These are phyloP conservation scores for Hypoxylon sp. DNA, from an alignment of 2,329 filamentous ascomycete genomes.

Conservation along the genomic window DNA sequence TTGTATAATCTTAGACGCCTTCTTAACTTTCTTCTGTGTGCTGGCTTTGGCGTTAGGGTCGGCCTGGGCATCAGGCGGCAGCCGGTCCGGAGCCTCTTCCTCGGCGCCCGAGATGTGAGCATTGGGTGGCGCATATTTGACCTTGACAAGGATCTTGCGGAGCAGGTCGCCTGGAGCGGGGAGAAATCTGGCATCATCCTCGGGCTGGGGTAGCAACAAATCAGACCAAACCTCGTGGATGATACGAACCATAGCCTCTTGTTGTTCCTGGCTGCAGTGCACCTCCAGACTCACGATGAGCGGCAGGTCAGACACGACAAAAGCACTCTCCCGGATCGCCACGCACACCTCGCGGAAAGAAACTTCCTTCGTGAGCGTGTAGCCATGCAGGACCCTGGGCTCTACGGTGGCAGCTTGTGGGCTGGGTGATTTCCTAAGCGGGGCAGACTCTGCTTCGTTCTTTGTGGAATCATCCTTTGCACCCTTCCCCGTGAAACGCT, in stretches of 20 bases:
- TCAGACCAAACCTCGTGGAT: conserved; percentile 86
- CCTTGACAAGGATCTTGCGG: conserved; percentile 84
- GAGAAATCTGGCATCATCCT: conserved; percentile 58
- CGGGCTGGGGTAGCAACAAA: conserved; percentile 68
- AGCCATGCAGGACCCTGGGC: conserved; percentile 84
- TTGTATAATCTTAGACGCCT: conserved; percentile 73
- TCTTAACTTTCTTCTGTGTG: conserved; percentile 52
- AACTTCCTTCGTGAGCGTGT: conserved; percentile 89
- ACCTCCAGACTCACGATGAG: conserved; percentile 96
- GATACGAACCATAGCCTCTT: conserved; percentile 89
- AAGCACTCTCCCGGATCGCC: conserved; percentile 81
- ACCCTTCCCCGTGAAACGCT: conserved; percentile 45
- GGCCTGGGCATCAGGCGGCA: conserved; percentile 47
- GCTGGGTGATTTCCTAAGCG: conserved; percentile 38
- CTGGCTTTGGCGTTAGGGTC: conserved; percentile 41
- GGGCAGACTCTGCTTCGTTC: conserved; percentile 4
- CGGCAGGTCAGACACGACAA: conserved; percentile 77
- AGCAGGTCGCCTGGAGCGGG: conserved; percentile 75
- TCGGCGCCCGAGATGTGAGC: conserved; percentile 43
- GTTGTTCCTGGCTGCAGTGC: conserved; percentile 81
- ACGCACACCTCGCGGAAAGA: conserved; percentile 86
- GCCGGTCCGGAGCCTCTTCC: conserved; percentile 33
- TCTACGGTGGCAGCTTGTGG: conserved; percentile 58
- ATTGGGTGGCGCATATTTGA: conserved; percentile 69
- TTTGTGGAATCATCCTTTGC: conserved; percentile 2